These are phyloP conservation scores for Daldinia vernicosa DNA, from an alignment of 495 filamentous ascomycete genomes.

Conservation along the genomic window DNA sequence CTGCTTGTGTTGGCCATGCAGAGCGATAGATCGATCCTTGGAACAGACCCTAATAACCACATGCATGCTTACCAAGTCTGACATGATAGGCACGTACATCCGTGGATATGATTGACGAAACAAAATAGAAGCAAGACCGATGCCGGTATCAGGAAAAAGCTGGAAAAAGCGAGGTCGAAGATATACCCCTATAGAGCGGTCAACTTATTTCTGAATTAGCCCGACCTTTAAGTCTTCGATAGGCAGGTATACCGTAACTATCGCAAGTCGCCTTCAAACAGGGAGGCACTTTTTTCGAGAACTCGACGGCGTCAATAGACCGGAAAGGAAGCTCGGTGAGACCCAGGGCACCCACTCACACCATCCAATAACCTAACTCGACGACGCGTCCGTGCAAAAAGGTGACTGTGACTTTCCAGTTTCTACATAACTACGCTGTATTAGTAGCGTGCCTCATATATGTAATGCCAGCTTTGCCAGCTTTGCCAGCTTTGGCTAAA, in stretches of 20 bases:
- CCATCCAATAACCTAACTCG: constrained; percentile 19
- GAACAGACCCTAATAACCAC: constrained; percentile 37
- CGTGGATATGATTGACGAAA: constrained; percentile 1
- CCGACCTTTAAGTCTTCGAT: constrained; percentile 1
- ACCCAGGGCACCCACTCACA: constrained; percentile 25
- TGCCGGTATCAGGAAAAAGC: constrained; percentile 3
- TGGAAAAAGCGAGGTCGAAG: neutral
- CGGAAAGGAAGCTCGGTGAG: constrained; percentile 43
- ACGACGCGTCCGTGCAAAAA: constrained; percentile 29
- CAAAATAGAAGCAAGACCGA: neutral
- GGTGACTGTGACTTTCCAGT: constrained; percentile 36
- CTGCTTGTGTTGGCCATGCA: constrained; percentile 29
- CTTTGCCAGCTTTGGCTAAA: constrained; percentile 17
- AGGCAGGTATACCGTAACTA: constrained; percentile 1
- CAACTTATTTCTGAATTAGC: neutral
- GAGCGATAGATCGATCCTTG: constrained; percentile 37
- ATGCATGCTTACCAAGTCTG: constrained; percentile 45
- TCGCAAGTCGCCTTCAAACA: neutral
- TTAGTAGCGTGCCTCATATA: constrained; percentile 19
- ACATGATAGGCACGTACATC: constrained; percentile 30
- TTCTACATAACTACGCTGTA: constrained; percentile 9
- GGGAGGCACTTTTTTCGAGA: constrained; percentile 9
- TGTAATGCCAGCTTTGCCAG: constrained; percentile 5
- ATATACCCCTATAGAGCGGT: neutral
- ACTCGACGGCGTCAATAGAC: constrained; percentile 32